Conservation (phyloP, 106 monocot species). For the Hemerocallis citrina region DNA sequence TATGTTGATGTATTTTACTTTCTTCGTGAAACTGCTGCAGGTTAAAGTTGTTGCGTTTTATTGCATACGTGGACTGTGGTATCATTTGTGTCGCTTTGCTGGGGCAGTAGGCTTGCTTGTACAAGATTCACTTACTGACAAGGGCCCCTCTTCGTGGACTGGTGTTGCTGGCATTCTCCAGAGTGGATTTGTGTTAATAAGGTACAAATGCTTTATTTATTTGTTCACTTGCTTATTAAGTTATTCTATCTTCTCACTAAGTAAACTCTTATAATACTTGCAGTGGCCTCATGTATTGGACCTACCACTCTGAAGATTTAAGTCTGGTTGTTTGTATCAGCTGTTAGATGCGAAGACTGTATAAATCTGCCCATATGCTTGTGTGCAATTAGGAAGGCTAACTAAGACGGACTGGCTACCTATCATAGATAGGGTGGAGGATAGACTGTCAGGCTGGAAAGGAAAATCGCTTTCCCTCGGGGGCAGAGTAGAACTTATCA, state of each 20-base stretch:
- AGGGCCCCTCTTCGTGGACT: slow-evolving; percentile 66
- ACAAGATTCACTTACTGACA: slow-evolving; percentile 73
- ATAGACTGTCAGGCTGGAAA: no score
- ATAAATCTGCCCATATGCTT: no score
- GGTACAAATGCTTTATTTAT: slow-evolving; percentile 25
- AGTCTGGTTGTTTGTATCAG: no score
- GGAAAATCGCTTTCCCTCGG: no score
- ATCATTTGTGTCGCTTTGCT: slow-evolving; percentile 78
- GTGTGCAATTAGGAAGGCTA: no score
- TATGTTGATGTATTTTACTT: no score
- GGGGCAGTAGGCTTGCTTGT: slow-evolving; percentile 68
- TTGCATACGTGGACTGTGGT: slow-evolving; percentile 86
- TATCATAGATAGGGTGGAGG: no score
- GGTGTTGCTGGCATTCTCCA: slow-evolving; percentile 81
- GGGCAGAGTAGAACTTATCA: no score
- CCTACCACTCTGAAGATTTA: slow-evolving; percentile 67
- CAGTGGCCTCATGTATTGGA: slow-evolving; percentile 95
- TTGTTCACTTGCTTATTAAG: not conserved
- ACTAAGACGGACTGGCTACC: no score
- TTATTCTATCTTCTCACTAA: not conserved
- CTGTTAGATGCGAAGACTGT: no score
- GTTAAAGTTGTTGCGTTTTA: slow-evolving; percentile 88
- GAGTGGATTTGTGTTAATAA: slow-evolving; percentile 76
- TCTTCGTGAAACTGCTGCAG: no score
- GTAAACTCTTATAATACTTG: slow-evolving; percentile 8